Percentiles rank a stretch among this genome's conserved stretches.
These are phyloP conservation scores for Crotalaria pallida DNA, from an alignment of 306 rosid species.

Conservation along the genomic window DNA sequence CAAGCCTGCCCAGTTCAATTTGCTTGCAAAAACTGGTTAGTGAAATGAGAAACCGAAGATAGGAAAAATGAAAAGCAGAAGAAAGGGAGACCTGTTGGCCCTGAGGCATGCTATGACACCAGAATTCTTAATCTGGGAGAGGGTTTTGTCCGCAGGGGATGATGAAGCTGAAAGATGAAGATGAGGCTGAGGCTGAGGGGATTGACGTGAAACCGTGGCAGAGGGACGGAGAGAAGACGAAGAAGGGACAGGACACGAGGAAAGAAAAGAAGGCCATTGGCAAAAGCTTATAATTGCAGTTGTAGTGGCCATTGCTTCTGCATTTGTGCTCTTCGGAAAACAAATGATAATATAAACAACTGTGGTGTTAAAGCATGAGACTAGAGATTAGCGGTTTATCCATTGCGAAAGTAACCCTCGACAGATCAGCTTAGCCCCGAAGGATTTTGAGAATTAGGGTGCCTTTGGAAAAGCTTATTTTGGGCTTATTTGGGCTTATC, in stretches of 20 bases:
- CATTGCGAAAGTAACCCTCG: no score
- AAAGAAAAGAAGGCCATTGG: not conserved
- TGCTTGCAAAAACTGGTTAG: not conserved
- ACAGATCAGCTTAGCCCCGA: no score
- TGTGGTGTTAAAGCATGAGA: no score
- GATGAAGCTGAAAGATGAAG: no score
- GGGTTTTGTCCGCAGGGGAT: constrained; percentile 44
- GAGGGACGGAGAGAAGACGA: constrained; percentile 13
- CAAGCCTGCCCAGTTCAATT: not conserved
- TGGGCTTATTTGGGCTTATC: no score
- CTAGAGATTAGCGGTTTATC: no score
- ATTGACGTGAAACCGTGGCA: constrained; percentile 31
- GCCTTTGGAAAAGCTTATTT: no score
- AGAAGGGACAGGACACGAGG: not conserved
- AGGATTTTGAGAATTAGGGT: no score
- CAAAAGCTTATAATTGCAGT: no score
- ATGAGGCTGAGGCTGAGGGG: constrained; percentile 13
- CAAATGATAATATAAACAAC: no score
- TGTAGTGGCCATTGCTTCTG: no score
- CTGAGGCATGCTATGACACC: constrained; percentile 95
- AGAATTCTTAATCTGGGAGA: constrained; percentile 44
- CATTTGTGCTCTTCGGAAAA: no score
- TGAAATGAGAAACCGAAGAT: not conserved
- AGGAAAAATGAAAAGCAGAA: not conserved
- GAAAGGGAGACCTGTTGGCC: constrained; percentile 50